These are phyloP conservation scores for Rhizophagus sp. DNA, from an alignment of 192 early-diverging fungal species.

Conservation along the genomic window DNA sequence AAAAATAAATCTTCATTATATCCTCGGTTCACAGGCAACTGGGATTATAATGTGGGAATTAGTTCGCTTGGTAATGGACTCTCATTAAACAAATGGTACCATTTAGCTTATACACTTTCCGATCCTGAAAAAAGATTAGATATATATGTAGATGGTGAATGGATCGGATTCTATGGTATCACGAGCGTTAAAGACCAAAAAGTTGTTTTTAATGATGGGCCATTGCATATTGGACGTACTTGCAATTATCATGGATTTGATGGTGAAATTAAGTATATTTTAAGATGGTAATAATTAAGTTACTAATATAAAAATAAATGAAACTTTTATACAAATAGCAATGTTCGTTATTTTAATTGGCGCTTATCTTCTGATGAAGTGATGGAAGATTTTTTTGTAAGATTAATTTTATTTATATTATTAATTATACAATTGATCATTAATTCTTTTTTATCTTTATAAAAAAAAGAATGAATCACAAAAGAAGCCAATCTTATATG, in stretches of 20 bases:
- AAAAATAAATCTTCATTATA: background rate
- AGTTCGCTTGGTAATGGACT: background rate
- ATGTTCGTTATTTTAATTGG: no score
- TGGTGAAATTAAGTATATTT: constrained; percentile 18
- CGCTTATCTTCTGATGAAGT: no score
- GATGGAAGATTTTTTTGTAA: no score
- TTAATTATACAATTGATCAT: background rate
- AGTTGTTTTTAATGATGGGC: constrained; percentile 13
- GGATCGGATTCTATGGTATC: background rate
- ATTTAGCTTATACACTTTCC: constrained; percentile 22
- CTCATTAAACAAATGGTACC: constrained; percentile 10
- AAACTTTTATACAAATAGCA: background rate
- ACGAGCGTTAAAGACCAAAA: background rate
- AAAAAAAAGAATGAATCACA: background rate
- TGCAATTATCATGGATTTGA: background rate
- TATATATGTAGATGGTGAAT: constrained; percentile 11
- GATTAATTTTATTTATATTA: background rate
- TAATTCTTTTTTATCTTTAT: background rate
- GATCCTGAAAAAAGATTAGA: constrained; percentile 13
- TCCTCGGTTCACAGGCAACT: constrained; percentile 15
- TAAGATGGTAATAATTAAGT: constrained; percentile 5
- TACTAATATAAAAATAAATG: background rate
- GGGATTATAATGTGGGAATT: background rate
- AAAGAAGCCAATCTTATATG: no score
- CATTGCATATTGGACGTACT: background rate